Conservation (phyloP, 2,329 filamentous ascomycete genomes). For the Fusarium sp. region DNA sequence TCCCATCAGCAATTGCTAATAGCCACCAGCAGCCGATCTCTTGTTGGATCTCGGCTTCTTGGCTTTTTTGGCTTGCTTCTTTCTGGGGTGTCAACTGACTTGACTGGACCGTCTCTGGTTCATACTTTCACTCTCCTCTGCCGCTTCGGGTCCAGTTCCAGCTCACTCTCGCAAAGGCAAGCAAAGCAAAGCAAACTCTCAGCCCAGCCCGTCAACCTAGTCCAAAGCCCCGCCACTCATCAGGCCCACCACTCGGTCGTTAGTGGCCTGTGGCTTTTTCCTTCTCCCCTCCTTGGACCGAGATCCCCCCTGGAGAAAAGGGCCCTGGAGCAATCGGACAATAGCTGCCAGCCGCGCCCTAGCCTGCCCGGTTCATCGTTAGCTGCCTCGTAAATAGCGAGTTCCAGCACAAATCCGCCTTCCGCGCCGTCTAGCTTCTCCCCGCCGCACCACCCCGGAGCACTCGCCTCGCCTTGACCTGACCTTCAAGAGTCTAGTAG, state of each 20-base stretch:
- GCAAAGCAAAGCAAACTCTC: slow-evolving; percentile 25
- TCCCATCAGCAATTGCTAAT: neutral
- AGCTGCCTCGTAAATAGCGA: slow-evolving; percentile 17
- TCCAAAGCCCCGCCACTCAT: slow-evolving; percentile 2
- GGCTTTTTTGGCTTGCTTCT: slow-evolving; percentile 9
- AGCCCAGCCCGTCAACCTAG: slow-evolving; percentile 8
- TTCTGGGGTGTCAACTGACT: slow-evolving; percentile 5
- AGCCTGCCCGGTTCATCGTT: slow-evolving; percentile 6
- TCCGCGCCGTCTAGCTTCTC: slow-evolving; percentile 30
- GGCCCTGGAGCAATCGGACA: slow-evolving; percentile 30
- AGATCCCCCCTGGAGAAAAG: slow-evolving; percentile 2
- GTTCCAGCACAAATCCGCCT: slow-evolving; percentile 33
- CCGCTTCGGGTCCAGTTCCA: slow-evolving; percentile 29
- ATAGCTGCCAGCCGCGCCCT: slow-evolving; percentile 16
- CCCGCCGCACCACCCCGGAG: slow-evolving; percentile 22
- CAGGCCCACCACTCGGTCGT: slow-evolving; percentile 18
- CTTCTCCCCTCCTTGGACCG: neutral
- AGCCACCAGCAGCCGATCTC: slow-evolving; percentile 11
- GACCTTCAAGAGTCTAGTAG: slow-evolving; percentile 12
- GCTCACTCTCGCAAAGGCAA: slow-evolving; percentile 10
- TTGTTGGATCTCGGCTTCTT: slow-evolving; percentile 23
- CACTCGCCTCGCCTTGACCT: slow-evolving; percentile 2
- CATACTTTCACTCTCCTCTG: slow-evolving; percentile 2
- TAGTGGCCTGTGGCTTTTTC: slow-evolving; percentile 32
- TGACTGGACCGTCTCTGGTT: neutral